phyloP scores from a whole-genome alignment of 306 rosid species.

The Prinsepia uniflora region DNA sequence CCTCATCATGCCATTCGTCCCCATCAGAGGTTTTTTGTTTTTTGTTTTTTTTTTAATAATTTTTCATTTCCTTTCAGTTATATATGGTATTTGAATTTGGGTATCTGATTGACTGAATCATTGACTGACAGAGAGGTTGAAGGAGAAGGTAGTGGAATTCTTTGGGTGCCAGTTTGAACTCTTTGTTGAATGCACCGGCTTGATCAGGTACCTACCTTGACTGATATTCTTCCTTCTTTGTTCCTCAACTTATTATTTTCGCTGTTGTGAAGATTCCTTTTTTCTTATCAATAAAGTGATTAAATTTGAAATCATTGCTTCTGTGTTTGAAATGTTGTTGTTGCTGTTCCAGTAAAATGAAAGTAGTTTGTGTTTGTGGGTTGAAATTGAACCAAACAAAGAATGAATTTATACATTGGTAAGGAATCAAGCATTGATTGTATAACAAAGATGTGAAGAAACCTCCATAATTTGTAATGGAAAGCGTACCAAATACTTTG shows the following conservation, averaged over 20 bases:
- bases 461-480: too few species aligned
- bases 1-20: conserved; percentile 67
- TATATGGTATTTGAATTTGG: background rate
- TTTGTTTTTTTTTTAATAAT: background rate
- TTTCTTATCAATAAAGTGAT: too few species aligned
- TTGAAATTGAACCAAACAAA: too few species aligned
- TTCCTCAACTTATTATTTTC: background rate
- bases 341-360: too few species aligned
- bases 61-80: background rate
- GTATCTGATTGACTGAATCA: background rate
- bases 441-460: too few species aligned
- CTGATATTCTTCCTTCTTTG: background rate
- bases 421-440: too few species aligned
- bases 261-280: too few species aligned
- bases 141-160: conserved; percentile 80
- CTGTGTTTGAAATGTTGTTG: too few species aligned
- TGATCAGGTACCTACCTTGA: conserved; percentile 54
- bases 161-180: conserved; percentile 78
- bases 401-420: too few species aligned
- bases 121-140: conserved; percentile 68
- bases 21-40: conserved; percentile 52
- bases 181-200: conserved; percentile 83
- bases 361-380: too few species aligned
- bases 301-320: too few species aligned
- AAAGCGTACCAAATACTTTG: too few species aligned